Conservation (phyloP, 2,329 filamentous ascomycete genomes). For the Aureobasidium sp. region DNA sequence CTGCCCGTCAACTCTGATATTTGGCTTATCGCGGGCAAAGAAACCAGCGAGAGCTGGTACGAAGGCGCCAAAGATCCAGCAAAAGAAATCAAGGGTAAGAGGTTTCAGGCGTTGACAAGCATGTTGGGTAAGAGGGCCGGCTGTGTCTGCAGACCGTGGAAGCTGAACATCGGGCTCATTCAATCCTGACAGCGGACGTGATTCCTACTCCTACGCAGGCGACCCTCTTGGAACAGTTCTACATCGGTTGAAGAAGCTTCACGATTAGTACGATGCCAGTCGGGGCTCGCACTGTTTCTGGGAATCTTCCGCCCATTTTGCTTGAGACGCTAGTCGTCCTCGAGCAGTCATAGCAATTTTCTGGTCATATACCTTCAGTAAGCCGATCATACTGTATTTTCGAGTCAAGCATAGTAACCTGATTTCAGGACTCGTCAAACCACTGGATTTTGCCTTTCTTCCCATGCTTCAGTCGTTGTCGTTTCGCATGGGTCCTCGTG, state of each 20-base stretch:
- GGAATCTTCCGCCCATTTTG: too few species aligned
- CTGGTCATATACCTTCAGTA: background rate
- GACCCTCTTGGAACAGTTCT: background rate
- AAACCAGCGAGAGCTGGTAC: background rate
- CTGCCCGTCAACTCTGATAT: conserved; percentile 17
- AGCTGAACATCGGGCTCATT: background rate
- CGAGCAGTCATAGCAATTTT: background rate
- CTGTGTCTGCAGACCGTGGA: background rate
- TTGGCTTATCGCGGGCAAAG: conserved; percentile 15
- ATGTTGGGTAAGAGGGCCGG: conserved; percentile 2
- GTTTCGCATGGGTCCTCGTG: too few species aligned
- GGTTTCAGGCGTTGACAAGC: background rate
- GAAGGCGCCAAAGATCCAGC: background rate
- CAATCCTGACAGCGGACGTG: background rate
- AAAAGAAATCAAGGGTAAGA: background rate
- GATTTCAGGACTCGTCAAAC: too few species aligned
- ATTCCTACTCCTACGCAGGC: background rate
- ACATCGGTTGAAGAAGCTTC: background rate
- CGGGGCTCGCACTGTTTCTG: too few species aligned
- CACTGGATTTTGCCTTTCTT: too few species aligned
- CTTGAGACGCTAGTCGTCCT: background rate
- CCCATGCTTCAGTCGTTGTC: too few species aligned
- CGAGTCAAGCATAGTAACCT: too few species aligned
- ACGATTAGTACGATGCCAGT: too few species aligned
- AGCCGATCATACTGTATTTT: too few species aligned